Conservation (phyloP, 1,284 basidiomycete genomes). For the Phellopilus nigrolimitatus region DNA sequence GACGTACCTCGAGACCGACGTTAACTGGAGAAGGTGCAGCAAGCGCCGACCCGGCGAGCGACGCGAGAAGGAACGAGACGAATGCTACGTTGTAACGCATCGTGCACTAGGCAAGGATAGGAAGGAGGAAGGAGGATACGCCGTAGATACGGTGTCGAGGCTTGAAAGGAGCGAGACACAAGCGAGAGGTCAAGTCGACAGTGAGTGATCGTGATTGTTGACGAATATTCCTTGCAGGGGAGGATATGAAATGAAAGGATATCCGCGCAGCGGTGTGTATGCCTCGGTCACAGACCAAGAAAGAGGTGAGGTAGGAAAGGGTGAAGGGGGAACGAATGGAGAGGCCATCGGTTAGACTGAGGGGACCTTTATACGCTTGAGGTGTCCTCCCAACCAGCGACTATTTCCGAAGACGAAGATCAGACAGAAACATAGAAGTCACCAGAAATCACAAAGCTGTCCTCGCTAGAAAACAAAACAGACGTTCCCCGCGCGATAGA, state of each 20-base stretch:
- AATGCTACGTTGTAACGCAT: conserved; percentile 14
- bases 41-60: conserved; percentile 24
- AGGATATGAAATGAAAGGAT: conserved; percentile 16
- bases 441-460: no score
- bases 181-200: no score
- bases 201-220: no score
- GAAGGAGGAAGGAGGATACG: conserved; percentile 3
- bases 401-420: no score
- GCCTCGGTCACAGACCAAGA: conserved; percentile 23
- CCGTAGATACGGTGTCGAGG: background rate
- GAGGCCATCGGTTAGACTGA: no score
- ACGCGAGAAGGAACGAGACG: conserved; percentile 19
- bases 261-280: conserved; percentile 19
- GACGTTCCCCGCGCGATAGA: no score
- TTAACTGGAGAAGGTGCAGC: conserved; percentile 27
- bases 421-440: no score
- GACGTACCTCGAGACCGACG: conserved; percentile 24
- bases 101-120: conserved; percentile 25
- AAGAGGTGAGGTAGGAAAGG: conserved; percentile 1
- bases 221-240: no score
- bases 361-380: no score
- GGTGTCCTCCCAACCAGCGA: no score
- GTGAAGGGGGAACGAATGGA: conserved; percentile 6
- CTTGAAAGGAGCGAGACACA: conserved; percentile 18
- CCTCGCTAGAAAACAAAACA: no score